These are phyloP conservation scores for Poronia punctata DNA, from an alignment of 495 filamentous ascomycete genomes.

Conservation along the genomic window DNA sequence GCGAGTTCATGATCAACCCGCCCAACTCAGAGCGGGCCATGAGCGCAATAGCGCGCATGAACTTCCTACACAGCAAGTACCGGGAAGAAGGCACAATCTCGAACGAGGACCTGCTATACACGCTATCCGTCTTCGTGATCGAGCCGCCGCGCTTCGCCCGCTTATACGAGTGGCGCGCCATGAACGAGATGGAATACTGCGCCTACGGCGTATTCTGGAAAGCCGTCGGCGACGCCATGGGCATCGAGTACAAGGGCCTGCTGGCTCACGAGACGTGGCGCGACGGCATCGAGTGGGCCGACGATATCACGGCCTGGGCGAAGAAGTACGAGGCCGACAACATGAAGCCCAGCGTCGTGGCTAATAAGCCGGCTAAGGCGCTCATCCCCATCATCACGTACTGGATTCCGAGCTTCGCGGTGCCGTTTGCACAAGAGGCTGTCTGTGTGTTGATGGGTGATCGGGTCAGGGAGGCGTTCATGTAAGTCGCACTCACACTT, in stretches of 20 bases:
- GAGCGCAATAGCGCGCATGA: slow-evolving; percentile 54
- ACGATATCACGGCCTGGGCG: slow-evolving; percentile 57
- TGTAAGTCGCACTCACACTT: slow-evolving; percentile 41
- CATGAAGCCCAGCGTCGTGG: slow-evolving; percentile 38
- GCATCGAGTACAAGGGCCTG: slow-evolving; percentile 41
- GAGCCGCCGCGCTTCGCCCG: slow-evolving; percentile 54
- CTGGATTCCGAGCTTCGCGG: slow-evolving; percentile 44
- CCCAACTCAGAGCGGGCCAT: slow-evolving; percentile 44
- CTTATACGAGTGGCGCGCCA: slow-evolving; percentile 55
- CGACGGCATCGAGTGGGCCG: slow-evolving; percentile 59
- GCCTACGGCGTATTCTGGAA: slow-evolving; percentile 63
- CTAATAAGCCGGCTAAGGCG: slow-evolving; percentile 38
- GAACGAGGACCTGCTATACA: slow-evolving; percentile 62
- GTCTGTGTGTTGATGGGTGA: slow-evolving; percentile 58
- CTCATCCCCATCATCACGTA: slow-evolving; percentile 54
- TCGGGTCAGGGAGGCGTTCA: slow-evolving; percentile 55
- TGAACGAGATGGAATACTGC: slow-evolving; percentile 58
- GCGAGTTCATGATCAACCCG: slow-evolving; percentile 36
- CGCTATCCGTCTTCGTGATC: slow-evolving; percentile 53
- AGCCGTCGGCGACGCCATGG: slow-evolving; percentile 54
- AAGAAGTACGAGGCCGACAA: slow-evolving; percentile 45
- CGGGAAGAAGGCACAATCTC: slow-evolving; percentile 51
- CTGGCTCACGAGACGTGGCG: slow-evolving; percentile 36
- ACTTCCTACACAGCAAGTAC: slow-evolving; percentile 59
- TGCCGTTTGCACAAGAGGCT: slow-evolving; percentile 41